Conservation (phyloP, 176 grass and related monocot species). For the Oryza rufipogon region DNA sequence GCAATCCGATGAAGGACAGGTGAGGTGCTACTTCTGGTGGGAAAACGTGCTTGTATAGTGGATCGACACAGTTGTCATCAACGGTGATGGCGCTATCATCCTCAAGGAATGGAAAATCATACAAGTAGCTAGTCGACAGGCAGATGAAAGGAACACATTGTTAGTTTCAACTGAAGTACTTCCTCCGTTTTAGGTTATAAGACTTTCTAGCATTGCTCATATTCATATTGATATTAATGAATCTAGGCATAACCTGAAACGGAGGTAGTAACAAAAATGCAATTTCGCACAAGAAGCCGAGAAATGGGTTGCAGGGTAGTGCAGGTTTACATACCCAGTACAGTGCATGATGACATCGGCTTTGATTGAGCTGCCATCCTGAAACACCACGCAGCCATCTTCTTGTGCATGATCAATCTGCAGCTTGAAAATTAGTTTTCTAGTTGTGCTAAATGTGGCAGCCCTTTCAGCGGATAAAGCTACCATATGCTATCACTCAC, state of each 20-base stretch:
- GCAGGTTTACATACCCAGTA: conserved; percentile 57
- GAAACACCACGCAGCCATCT: conserved; percentile 70
- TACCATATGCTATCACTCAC: conserved; percentile 41
- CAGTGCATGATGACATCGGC: conserved; percentile 79
- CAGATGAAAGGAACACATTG: neutral
- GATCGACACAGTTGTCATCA: conserved; percentile 69
- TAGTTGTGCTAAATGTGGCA: neutral
- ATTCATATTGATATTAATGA: no score
- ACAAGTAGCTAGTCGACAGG: conserved; percentile 62
- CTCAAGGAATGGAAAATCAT: conserved; percentile 69
- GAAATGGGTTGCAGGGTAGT: neutral
- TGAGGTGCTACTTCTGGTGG: conserved; percentile 52
- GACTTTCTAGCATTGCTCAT: no score
- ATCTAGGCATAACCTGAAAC: no score
- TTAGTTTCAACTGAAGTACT: conserved; percentile 25
- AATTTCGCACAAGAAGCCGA: neutral
- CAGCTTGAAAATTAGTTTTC: conserved; percentile 31
- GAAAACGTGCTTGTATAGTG: conserved; percentile 83
- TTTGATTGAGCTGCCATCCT: conserved; percentile 60
- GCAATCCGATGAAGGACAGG: conserved; percentile 70
- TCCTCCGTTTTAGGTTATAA: no score
- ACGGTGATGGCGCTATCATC: conserved; percentile 57
- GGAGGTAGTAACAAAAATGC: neutral
- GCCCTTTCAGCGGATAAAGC: conserved; percentile 43
- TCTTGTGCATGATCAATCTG: conserved; percentile 58